phyloP scores from a whole-genome alignment of 2,329 filamentous ascomycete species.

The Bipolaris victoriae region DNA sequence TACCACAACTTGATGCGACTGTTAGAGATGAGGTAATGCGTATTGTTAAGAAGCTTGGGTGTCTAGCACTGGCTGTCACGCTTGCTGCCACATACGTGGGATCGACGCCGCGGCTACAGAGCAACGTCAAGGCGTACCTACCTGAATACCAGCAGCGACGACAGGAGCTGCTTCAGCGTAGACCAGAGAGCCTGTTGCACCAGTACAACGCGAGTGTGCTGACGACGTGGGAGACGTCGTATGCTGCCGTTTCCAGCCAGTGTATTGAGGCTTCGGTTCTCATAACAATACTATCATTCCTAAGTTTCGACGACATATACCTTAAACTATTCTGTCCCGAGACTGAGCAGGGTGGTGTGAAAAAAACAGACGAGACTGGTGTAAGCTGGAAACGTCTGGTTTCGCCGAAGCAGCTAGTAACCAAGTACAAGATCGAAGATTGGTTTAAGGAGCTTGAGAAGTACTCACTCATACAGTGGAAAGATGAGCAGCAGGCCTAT shows the following conservation, averaged over 20 bases:
- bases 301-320: slow-evolving; percentile 22
- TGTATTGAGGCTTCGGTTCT: slow-evolving; percentile 22
- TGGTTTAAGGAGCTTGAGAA: no score
- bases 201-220: slow-evolving; percentile 33
- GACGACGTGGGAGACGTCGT: slow-evolving; percentile 31
- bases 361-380: background rate
- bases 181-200: slow-evolving; percentile 20
- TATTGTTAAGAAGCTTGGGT: slow-evolving; percentile 29
- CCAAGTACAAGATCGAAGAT: no score
- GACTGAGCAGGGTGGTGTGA: background rate
- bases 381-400: no score
- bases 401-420: no score
- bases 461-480: no score
- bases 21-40: slow-evolving; percentile 7
- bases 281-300: slow-evolving; percentile 10
- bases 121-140: slow-evolving; percentile 21
- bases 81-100: slow-evolving; percentile 22
- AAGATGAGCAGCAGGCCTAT: no score
- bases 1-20: background rate
- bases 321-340: slow-evolving; percentile 9
- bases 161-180: slow-evolving; percentile 20
- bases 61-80: slow-evolving; percentile 27
- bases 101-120: slow-evolving; percentile 22
- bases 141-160: slow-evolving; percentile 22
- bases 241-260: slow-evolving; percentile 15